Percentiles rank a stretch among this genome's conserved stretches.
Evolutionary conservation across 164 flowering plant genomes (phyloP).

Genomic region (Vitis cinerea): DNA sequence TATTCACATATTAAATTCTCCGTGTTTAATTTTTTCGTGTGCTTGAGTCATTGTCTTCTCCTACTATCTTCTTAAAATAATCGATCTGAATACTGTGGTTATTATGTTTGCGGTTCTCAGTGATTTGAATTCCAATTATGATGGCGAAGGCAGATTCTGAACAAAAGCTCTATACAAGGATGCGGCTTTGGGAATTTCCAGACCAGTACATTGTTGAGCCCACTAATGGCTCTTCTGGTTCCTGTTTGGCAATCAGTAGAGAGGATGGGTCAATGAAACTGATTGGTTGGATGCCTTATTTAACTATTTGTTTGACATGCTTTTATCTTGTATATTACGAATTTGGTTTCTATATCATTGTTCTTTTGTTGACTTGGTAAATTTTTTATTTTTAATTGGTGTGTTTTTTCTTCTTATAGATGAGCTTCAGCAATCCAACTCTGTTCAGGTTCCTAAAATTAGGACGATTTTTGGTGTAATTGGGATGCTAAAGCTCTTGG

Average conservation of each 20-base stretch:
- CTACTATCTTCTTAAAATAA: not conserved
- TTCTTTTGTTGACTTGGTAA: not conserved
- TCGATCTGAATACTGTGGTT: not conserved
- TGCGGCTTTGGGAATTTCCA: conserved; percentile 94
- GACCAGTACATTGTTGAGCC: conserved; percentile 92
- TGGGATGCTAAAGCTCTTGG: conserved; percentile 84
- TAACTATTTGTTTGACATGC: not conserved
- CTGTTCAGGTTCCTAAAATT: conserved; percentile 72
- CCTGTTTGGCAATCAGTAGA: conserved; percentile 65
- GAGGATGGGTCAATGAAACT: conserved; percentile 74
- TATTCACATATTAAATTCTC: not conserved
- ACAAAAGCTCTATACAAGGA: conserved; percentile 58
- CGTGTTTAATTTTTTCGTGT: not conserved
- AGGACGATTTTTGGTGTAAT: conserved; percentile 75
- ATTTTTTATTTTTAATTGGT: not conserved
- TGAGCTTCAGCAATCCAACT: conserved; percentile 53
- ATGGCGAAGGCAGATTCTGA: conserved; percentile 68
- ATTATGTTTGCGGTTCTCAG: not conserved
- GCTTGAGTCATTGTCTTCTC: not conserved
- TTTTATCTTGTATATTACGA: not conserved
- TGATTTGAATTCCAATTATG: conserved; percentile 18
- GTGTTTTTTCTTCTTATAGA: conserved; percentile 29
- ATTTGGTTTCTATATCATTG: not conserved
- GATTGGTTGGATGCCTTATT: conserved; percentile 47
- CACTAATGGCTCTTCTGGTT: conserved; percentile 67